Conservation (phyloP, 306 rosid species). For the Comarum palustre region DNA sequence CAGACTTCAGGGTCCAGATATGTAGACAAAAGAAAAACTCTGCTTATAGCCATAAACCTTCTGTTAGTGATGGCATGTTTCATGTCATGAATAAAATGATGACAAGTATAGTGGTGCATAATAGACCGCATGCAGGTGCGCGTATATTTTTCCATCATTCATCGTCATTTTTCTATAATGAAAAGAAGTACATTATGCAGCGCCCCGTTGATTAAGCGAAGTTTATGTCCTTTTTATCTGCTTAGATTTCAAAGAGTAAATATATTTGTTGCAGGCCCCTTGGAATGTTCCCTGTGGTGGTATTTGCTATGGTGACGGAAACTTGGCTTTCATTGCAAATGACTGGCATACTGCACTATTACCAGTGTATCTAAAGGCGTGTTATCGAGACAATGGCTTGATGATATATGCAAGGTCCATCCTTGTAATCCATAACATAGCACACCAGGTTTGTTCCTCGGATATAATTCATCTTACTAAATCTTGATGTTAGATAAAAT, state of each 20-base stretch:
- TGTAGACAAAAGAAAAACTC: not conserved
- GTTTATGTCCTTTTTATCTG: not conserved
- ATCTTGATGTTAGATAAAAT: not conserved
- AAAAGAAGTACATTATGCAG: not conserved
- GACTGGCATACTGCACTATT: constrained; percentile 98
- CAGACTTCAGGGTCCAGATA: not conserved
- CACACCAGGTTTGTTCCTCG: constrained; percentile 72
- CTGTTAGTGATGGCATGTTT: not conserved
- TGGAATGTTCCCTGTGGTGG: constrained; percentile 99
- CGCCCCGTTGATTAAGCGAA: not conserved
- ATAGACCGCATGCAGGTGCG: no score
- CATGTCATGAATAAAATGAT: constrained; percentile 7
- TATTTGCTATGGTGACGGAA: constrained; percentile 93
- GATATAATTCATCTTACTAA: not conserved
- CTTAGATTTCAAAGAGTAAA: not conserved
- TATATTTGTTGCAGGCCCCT: constrained; percentile 63
- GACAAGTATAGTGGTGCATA: not conserved
- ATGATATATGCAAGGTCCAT: constrained; percentile 75
- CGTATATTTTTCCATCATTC: not conserved
- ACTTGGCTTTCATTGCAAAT: constrained; percentile 88
- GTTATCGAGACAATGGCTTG: constrained; percentile 77
- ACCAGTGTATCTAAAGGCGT: constrained; percentile 87
- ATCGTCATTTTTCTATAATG: not conserved
- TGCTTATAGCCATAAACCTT: not conserved
- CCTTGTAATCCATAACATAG: constrained; percentile 97